These are phyloP conservation scores for Hemerocallis citrina DNA, from an alignment of 106 monocot species.

Conservation along the genomic window DNA sequence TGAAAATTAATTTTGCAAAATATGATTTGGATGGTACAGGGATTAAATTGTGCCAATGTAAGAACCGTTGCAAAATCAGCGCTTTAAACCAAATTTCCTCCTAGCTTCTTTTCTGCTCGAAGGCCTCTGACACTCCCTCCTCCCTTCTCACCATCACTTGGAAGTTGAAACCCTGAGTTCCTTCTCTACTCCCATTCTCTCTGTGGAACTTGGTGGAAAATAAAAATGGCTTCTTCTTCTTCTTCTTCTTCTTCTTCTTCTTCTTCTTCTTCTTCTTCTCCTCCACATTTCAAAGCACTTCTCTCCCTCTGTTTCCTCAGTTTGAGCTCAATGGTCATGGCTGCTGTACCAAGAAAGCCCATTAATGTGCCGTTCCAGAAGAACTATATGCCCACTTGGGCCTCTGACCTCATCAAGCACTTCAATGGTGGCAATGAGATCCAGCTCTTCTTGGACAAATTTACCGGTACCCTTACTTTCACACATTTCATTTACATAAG, in stretches of 20 bases:
- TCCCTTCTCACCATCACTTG: too few species aligned
- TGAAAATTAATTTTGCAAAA: too few species aligned
- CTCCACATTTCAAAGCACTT: background rate
- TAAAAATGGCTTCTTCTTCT: too few species aligned
- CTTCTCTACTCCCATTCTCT: too few species aligned
- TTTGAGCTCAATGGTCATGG: slow-evolving; percentile 5
- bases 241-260: slow-evolving; percentile 7
- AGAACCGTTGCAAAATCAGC: too few species aligned
- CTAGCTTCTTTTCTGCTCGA: slow-evolving; percentile 24
- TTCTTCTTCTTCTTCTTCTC: background rate
- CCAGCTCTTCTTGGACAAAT: slow-evolving; percentile 26
- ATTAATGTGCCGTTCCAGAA: slow-evolving; percentile 25
- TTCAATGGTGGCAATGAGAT: slow-evolving; percentile 26
- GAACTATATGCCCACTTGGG: slow-evolving; percentile 34
- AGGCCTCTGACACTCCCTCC: too few species aligned
- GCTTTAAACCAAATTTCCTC: too few species aligned
- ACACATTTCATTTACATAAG: too few species aligned
- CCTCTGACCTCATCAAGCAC: slow-evolving; percentile 31
- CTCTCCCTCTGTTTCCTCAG: background rate
- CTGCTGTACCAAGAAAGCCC: slow-evolving; percentile 20
- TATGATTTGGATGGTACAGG: too few species aligned
- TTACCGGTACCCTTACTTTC: slow-evolving; percentile 6
- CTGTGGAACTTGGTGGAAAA: too few species aligned
- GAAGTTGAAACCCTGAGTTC: too few species aligned
- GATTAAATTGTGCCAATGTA: too few species aligned